A percentile compares a stretch with the other conserved stretches of the same genome.
Evolutionary conservation across 2,329 filamentous ascomycete species (phyloP).

Genomic region (Alternaria atra): DNA sequence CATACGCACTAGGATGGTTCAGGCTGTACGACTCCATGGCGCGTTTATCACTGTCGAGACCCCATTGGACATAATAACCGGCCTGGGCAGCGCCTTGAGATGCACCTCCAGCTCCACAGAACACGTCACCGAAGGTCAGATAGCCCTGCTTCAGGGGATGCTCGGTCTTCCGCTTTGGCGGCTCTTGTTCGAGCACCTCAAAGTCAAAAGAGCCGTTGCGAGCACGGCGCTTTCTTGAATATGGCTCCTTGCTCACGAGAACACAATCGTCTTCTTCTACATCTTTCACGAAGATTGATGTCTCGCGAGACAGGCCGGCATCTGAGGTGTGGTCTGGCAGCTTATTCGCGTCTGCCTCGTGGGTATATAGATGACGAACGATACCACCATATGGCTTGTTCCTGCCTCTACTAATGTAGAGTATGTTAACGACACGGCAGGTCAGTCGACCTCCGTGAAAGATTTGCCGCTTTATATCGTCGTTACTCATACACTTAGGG

Average conservation of each 20-base stretch:
- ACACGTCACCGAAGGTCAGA: conserved; percentile 27
- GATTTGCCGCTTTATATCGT: conserved; percentile 3
- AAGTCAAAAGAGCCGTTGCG: background rate
- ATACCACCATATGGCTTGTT: conserved; percentile 13
- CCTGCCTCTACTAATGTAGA: background rate
- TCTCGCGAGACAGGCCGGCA: background rate
- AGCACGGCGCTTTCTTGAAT: background rate
- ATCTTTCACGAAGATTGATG: background rate
- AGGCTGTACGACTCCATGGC: conserved; percentile 23
- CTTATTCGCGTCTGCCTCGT: background rate
- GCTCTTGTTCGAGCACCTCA: background rate
- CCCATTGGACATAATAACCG: conserved; percentile 17
- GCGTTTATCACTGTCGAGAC: conserved; percentile 26
- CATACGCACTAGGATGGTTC: conserved; percentile 20
- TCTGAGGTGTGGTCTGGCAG: background rate
- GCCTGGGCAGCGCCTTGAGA: conserved; percentile 33
- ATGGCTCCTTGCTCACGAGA: background rate
- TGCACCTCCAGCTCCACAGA: conserved; percentile 35
- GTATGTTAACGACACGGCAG: conserved; percentile 6
- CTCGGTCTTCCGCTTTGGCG: background rate
- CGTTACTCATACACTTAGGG: background rate
- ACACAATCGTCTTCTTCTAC: background rate
- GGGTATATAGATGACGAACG: conserved; percentile 6
- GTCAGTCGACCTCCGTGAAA: conserved; percentile 6
- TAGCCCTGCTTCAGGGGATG: background rate